Conservation (phyloP, 2,329 filamentous ascomycete species). For the Cytospora chrysosperma region DNA sequence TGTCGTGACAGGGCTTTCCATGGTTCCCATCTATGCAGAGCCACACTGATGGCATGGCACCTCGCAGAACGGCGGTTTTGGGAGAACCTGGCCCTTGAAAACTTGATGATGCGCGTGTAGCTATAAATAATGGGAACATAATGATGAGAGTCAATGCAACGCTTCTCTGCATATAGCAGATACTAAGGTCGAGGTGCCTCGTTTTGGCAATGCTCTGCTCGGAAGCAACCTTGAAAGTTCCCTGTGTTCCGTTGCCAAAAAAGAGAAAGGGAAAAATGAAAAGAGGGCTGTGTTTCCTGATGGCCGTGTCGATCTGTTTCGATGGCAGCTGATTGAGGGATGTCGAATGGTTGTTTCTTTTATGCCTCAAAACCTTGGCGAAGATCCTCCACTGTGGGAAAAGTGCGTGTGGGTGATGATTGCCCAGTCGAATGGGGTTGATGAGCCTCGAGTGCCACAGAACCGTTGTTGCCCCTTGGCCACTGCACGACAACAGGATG, state of each 20-base stretch:
- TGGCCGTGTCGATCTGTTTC: neutral
- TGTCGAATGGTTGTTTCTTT: neutral
- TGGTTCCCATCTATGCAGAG: neutral
- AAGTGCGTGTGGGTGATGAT: neutral
- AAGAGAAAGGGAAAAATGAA: too few relatives aligned
- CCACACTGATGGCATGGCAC: conserved; percentile 5
- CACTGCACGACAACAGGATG: conserved; percentile 5
- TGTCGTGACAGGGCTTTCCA: neutral
- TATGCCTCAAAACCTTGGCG: conserved; percentile 8
- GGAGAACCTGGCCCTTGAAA: neutral
- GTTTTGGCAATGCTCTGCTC: neutral
- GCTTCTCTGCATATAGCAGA: neutral
- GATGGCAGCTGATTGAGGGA: conserved; percentile 6
- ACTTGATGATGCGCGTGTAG: neutral
- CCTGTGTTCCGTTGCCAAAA: neutral
- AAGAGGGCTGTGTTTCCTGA: neutral
- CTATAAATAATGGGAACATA: conserved; percentile 8
- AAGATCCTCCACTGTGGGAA: conserved; percentile 9
- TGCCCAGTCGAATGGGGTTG: neutral
- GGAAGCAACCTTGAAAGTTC: neutral
- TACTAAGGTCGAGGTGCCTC: neutral
- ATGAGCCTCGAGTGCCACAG: neutral
- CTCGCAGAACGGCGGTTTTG: neutral
- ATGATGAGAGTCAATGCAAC: neutral
- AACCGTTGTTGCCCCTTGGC: conserved; percentile 5